Base-by-base conservation (phyloP, 495 filamentous ascomycete genomes). In the Penicillium flavigenum region DNA sequence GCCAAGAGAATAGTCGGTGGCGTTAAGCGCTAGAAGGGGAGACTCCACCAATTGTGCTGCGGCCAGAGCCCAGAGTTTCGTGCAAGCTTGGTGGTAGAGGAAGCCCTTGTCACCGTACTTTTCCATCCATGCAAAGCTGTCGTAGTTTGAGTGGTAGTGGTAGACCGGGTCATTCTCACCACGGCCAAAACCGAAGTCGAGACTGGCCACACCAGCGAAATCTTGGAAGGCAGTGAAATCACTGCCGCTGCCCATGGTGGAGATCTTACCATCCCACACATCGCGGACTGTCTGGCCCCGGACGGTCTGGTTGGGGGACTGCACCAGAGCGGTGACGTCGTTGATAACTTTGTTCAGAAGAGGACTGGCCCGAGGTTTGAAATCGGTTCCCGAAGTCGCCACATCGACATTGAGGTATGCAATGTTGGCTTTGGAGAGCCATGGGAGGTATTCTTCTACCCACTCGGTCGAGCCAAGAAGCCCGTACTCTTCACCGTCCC, bases 381-480 rank as follows among this genome's bases (percentile, higher is more conserved):
- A 84, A 17, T 70, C 27, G 0, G 79, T 72, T 0, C 87, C 86
- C 22, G 67, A 52, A 5, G 83, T 76, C 29, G 81, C 86, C 20
- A 87, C 81, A 64, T 90, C 88, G 39, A 91, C 81, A 63, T 91
- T 90, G 45, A 91, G 59, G 59, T 90, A 90, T 2, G 87, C 88
- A 19, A 90, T 83, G 22, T 87, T 90, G 11, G 89, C 77, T 22
- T 80, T 79, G 10, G 79, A 83, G 10, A 98, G 79, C 91, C 92
- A 96, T 2, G 89, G 88, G 0, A 96, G 72, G 56, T 90, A 90
- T 62, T 98, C 94, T 63, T 87, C 82, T 2, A 88, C 88, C 87
- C 87, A 90, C 57, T 88, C 87, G 0, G 86, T 88, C 14, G 81
- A 84, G 4, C 92, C 92, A 29, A 90, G 66, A 9, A 89, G 69